These are phyloP conservation scores for Leishmania gerbilli DNA, from an alignment of 208 protist species.

Conservation along the genomic window DNA sequence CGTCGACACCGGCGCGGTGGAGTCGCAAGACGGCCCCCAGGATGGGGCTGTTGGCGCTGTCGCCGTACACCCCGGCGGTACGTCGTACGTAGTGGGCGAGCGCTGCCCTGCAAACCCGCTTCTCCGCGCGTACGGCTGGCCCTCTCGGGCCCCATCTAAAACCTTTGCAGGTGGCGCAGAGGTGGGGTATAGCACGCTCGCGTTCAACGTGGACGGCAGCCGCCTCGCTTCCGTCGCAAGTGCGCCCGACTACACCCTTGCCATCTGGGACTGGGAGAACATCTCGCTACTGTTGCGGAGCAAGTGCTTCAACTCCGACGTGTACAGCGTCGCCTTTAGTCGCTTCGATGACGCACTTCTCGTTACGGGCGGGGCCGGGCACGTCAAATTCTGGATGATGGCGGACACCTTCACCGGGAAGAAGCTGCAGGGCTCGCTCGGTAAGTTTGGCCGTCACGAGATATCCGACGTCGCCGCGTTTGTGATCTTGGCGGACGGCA, in stretches of 20 bases:
- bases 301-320: conserved; percentile 97
- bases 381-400: conserved; percentile 99
- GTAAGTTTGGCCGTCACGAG: conserved; percentile 98
- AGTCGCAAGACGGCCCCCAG: conserved; percentile 55
- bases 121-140: conserved; percentile 86
- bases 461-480: conserved; percentile 96
- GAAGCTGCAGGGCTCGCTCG: conserved; percentile 96
- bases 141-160: conserved; percentile 47
- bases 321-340: conserved; percentile 94
- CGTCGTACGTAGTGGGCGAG: conserved; percentile 87
- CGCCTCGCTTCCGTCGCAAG: conserved; percentile 95
- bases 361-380: conserved; percentile 93
- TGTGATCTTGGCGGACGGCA: conserved; percentile 93
- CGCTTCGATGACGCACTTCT: conserved; percentile 91
- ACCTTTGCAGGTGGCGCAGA: conserved; percentile 83
- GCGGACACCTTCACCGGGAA: conserved; percentile 98
- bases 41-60: conserved; percentile 68
- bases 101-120: conserved; percentile 56
- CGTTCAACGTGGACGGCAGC: conserved; percentile 87
- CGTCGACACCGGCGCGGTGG: conserved; percentile 45
- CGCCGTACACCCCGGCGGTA: conserved; percentile 64
- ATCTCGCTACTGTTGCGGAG: conserved; percentile 90
- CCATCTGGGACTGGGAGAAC: conserved; percentile 95
- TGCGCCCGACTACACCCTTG: conserved; percentile 95
- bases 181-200: conserved; percentile 81